These are phyloP conservation scores for Immersiella caudata DNA, from an alignment of 495 filamentous ascomycete genomes.

Conservation along the genomic window DNA sequence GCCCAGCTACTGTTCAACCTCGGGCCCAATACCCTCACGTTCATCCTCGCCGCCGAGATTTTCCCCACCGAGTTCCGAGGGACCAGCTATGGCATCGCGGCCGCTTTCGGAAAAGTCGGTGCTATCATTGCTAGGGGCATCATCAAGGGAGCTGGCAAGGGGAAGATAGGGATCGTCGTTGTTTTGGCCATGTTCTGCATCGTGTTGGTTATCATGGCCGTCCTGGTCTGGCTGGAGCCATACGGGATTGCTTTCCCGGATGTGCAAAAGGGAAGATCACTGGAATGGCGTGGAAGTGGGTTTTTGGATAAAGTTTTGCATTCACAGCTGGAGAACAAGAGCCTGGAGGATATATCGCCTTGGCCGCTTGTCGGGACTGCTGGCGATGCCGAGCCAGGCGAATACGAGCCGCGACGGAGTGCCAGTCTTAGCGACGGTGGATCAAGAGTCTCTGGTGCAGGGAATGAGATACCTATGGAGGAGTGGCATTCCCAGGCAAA, in stretches of 20 bases:
- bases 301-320: not conserved
- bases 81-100: constrained; percentile 48
- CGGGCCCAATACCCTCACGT: constrained; percentile 64
- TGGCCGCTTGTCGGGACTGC: constrained; percentile 6
- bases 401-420: not conserved
- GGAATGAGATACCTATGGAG: not conserved
- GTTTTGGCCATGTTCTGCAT: constrained; percentile 11
- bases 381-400: not conserved
- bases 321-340: constrained; percentile 10
- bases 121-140: constrained; percentile 28
- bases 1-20: constrained; percentile 68
- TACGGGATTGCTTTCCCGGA: constrained; percentile 8
- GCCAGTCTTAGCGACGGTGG: constrained; percentile 5
- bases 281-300: constrained; percentile 1
- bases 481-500: no score
- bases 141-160: constrained; percentile 7
- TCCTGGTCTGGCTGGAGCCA: constrained; percentile 16
- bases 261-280: constrained; percentile 5
- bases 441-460: not conserved
- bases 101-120: constrained; percentile 47
- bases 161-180: not conserved
- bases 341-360: constrained; percentile 17
- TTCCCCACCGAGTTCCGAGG: constrained; percentile 46
- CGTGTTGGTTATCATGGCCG: constrained; percentile 6
- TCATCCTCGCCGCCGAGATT: constrained; percentile 55